Conservation (phyloP, 2,329 filamentous ascomycete genomes). For the Epichloe sp. region DNA sequence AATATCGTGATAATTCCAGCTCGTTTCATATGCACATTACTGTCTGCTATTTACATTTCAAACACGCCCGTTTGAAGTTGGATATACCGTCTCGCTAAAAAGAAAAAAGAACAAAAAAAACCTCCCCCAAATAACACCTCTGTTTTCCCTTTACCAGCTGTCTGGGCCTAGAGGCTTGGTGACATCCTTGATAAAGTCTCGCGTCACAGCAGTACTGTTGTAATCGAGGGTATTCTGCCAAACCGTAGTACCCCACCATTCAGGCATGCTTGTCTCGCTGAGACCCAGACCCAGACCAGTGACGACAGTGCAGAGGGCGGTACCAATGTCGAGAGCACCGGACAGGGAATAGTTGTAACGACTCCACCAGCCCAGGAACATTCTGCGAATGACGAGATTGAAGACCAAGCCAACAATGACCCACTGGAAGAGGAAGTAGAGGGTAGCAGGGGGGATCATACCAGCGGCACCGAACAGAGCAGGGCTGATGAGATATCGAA, state of each 20-base stretch:
- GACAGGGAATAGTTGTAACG: conserved; percentile 46
- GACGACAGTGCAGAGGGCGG: conserved; percentile 42
- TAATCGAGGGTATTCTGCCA: conserved; percentile 19
- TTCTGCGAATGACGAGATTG: conserved; percentile 37
- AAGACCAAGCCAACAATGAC: conserved; percentile 41
- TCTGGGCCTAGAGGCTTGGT: conserved; percentile 16
- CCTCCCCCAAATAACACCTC: neutral
- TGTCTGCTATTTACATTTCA: neutral
- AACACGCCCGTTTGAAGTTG: neutral
- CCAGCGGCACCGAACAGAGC: conserved; percentile 38
- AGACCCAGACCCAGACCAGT: conserved; percentile 34
- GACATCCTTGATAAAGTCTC: conserved; percentile 13
- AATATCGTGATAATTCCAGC: neutral
- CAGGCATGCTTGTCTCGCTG: conserved; percentile 29
- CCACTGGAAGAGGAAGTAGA: conserved; percentile 42
- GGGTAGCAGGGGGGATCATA: conserved; percentile 40
- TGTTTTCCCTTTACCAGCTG: conserved; percentile 11
- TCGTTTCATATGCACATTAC: neutral
- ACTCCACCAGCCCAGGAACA: conserved; percentile 42
- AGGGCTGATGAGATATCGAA: conserved; percentile 38
- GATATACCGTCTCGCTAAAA: neutral
- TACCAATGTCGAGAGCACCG: conserved; percentile 44
- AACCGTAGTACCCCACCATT: conserved; percentile 33
- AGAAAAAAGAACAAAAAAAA: neutral
- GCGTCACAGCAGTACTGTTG: conserved; percentile 15